These are phyloP conservation scores for Panaeolus papilionaceus DNA, from an alignment of 768 basidiomycete species.

Conservation along the genomic window DNA sequence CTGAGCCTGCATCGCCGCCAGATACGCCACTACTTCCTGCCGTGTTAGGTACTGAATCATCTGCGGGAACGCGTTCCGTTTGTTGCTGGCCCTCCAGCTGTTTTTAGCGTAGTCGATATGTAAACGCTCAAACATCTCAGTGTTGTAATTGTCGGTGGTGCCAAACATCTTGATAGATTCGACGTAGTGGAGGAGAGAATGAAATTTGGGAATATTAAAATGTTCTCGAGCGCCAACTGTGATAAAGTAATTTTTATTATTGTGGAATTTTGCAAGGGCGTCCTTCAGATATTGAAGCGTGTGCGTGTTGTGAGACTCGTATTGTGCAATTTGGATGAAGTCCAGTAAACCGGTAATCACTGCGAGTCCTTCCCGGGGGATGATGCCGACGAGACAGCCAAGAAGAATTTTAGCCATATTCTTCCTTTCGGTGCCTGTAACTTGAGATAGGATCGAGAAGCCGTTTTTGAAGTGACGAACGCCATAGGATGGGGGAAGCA, in stretches of 20 bases:
- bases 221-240: neutral
- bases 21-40: no score
- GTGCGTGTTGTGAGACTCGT: slow-evolving; percentile 7
- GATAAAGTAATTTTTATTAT: slow-evolving; percentile 17
- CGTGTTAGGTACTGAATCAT: slow-evolving; percentile 33
- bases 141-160: slow-evolving; percentile 32
- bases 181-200: slow-evolving; percentile 11
- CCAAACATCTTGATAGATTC: slow-evolving; percentile 17
- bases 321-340: slow-evolving; percentile 35
- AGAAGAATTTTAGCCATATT: slow-evolving; percentile 37
- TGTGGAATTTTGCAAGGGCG: slow-evolving; percentile 11
- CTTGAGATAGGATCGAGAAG: slow-evolving; percentile 41
- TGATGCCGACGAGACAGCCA: slow-evolving; percentile 29
- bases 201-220: slow-evolving; percentile 20
- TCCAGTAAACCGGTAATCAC: slow-evolving; percentile 30
- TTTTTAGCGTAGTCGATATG: slow-evolving; percentile 48
- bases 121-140: slow-evolving; percentile 35
- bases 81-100: slow-evolving; percentile 33
- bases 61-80: slow-evolving; percentile 35
- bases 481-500: slow-evolving; percentile 34
- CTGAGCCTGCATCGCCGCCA: no score
- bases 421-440: slow-evolving; percentile 44
- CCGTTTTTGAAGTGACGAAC: slow-evolving; percentile 44
- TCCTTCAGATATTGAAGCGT: slow-evolving; percentile 16
- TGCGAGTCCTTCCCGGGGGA: slow-evolving; percentile 17